Evolutionary conservation across 176 grass and related monocot genomes (phyloP), one percentile per base, ranked within the genome.

Genomic region (Paspalum notatum): DNA sequence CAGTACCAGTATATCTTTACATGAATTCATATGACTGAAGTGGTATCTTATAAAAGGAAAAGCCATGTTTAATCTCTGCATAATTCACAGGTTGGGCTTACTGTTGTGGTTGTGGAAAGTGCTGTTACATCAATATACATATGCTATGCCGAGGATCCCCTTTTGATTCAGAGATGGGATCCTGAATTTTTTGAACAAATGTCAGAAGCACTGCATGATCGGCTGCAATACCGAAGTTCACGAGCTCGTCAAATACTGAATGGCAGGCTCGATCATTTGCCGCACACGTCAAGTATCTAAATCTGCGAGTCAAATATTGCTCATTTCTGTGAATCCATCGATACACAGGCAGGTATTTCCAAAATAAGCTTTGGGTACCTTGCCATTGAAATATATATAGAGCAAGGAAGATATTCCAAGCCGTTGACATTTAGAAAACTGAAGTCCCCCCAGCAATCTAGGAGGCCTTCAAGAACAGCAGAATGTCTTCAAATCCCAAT

Each of bases 101-200:
- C 92, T 49, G 96, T 95, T 55, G 96, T 99, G 45, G 96, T 95
- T 52, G 88, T 99, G 0, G 96, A 99, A 91, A 95, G 96, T 20
- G 96, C 92, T 32, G 96, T 99, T 11, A 99, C 96, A 49, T 99
- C 96, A 39, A 99, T 99, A 84, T 95, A 99, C 79, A 92, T 99
- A 79, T 99, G 92, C 77, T 99, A 89, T 55, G 96, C 96, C 0
- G 86, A 95, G 83, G 92, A 99, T 70, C 96, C 96, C 44, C 81
- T 71, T 53, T 76, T 99, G 75, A 95, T 99, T 64, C 92, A 93
- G 82, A 93, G 92, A 83, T 99, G 96, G 96, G 96, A 99, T 75
- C 76, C 84, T 39, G 92, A 95, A 62, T 99, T 99, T 76, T 99
- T 91, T 0, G 83, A 80, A 32, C 88, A 91, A 70, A 63, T 99